Evolutionary conservation across 2,329 filamentous ascomycete genomes (phyloP), one percentile per base, ranked within the genome.

Genomic region (Xylaria hypoxylon): DNA sequence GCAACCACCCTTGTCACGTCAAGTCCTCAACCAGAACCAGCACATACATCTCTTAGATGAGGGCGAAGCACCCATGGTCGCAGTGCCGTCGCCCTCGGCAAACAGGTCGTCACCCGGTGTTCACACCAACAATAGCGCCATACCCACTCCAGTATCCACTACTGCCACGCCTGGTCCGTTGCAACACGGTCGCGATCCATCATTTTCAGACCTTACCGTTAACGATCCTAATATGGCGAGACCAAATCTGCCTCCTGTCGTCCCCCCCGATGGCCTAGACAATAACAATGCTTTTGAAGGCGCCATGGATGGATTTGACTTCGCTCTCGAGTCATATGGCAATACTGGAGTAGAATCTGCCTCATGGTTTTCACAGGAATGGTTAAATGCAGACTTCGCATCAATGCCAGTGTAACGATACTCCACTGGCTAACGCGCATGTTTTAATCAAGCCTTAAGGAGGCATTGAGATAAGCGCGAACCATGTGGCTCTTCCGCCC

Each of bases 201-300:
- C 69, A 3, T 68, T 74, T 5, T 71, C 73, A 3, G 72, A 74
- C 13, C 67, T 74, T 19, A 70, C 70, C 0, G 69, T 74, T 11
- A 68, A 68, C 7, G 74, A 77, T 45, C 71, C 74, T 19, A 75
- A 58, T 51, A 70, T 76, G 68, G 57, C 38, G 63, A 80, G 77
- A 50, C 70, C 73, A 1, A 74, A 75, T 38, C 64, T 78, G 2
- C 72, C 76, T 1, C 73, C 76, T 4, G 74, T 75, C 4, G 74
- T 77, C n/a, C 72, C 77, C 8, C 77, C 79, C 31, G 77, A 78
- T 22, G 77, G 78, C 1, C 73, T 81, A 3, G 82, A 84, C 64
- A 78, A 84, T n/a, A 84, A 84, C 55, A 85, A 83, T 44, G 82
- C 83, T 0, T 85, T 84, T 52, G 83, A 85, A 60, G 83, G 83